Conservation (phyloP, 148 eudicot species). For the Beta vulgaris region DNA sequence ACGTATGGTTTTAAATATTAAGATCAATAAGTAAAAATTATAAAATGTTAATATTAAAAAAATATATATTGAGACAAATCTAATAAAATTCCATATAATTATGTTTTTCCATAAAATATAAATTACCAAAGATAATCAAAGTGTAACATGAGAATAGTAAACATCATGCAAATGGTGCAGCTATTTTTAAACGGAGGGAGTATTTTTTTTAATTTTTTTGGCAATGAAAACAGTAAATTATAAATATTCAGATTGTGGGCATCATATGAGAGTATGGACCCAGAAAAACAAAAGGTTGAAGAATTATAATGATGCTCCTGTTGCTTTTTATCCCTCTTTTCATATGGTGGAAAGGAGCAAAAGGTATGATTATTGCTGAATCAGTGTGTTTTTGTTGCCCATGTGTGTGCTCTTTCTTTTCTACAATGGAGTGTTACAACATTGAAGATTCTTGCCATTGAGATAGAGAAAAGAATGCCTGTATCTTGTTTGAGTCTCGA, state of each 20-base stretch:
- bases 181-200: too few species aligned
- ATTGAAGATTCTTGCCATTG: background rate
- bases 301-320: background rate
- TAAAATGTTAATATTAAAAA: too few species aligned
- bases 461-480: background rate
- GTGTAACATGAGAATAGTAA: too few species aligned
- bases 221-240: background rate
- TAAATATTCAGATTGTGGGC: conserved; percentile 14
- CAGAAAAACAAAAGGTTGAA: background rate
- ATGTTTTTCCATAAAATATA: too few species aligned
- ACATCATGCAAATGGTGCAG: too few species aligned
- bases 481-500: too few species aligned
- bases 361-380: background rate
- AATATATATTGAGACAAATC: too few species aligned
- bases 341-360: background rate
- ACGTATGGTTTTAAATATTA: too few species aligned
- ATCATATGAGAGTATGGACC: conserved; percentile 24
- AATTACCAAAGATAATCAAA: too few species aligned
- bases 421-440: background rate
- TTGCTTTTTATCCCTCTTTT: background rate
- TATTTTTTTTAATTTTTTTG: too few species aligned
- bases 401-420: background rate
- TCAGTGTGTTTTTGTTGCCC: background rate
- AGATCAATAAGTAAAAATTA: too few species aligned
- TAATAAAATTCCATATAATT: too few species aligned